Conservation (phyloP, 306 rosid genomes). For the Lathyrus tuberosus region DNA sequence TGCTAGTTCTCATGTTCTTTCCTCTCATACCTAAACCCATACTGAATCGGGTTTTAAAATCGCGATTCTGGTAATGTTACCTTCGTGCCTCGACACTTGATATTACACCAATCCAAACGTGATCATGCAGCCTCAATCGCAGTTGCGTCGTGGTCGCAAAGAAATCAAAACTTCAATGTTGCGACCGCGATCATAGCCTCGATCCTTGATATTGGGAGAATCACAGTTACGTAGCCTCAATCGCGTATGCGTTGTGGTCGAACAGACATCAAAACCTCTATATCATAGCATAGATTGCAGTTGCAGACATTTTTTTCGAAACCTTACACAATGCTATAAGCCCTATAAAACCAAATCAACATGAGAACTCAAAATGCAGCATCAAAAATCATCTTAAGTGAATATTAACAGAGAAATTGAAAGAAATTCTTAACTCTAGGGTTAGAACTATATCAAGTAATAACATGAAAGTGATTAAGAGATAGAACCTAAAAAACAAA, state of each 20-base stretch:
- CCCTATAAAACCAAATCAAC: neutral
- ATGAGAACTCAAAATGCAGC: slow-evolving; percentile 24
- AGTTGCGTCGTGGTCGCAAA: neutral
- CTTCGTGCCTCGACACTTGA: neutral
- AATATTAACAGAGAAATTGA: slow-evolving; percentile 27
- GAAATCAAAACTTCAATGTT: neutral
- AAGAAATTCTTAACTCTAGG: slow-evolving; percentile 6
- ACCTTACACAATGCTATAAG: neutral
- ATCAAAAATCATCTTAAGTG: slow-evolving; percentile 2
- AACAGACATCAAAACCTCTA: neutral
- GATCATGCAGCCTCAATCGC: neutral
- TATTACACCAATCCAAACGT: neutral
- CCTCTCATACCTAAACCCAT: slow-evolving; percentile 70
- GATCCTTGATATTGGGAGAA: neutral
- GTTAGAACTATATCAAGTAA: slow-evolving; percentile 14
- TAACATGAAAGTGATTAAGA: slow-evolving; percentile 46
- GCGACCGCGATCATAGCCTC: neutral
- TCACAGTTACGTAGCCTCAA: neutral
- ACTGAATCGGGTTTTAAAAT: too few species aligned
- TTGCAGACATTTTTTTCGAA: neutral
- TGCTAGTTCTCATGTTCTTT: slow-evolving; percentile 63
- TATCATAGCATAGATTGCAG: neutral
- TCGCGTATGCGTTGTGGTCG: neutral
- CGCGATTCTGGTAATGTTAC: neutral
- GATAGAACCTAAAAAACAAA: neutral